Conservation (phyloP, 192 early-diverging fungal species). For the Jimgerdemannia flammicorona region DNA sequence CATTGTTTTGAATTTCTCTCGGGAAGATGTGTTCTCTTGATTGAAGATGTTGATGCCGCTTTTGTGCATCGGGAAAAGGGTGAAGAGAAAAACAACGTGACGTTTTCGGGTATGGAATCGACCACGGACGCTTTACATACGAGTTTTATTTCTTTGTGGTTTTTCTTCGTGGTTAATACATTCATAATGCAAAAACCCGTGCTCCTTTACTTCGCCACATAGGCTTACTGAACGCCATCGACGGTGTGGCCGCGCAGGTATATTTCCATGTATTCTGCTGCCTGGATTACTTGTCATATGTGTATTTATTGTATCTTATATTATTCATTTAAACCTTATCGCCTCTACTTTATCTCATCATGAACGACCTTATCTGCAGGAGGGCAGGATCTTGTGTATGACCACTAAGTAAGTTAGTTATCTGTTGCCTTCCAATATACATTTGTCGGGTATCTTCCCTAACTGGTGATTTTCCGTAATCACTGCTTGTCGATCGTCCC, state of each 20-base stretch:
- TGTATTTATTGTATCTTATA: not conserved
- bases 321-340: not conserved
- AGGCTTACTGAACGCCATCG: slow-evolving; percentile 73
- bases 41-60: slow-evolving; percentile 76
- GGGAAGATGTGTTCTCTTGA: slow-evolving; percentile 53
- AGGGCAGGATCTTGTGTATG: slow-evolving; percentile 73
- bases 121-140: too few relatives aligned
- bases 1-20: not conserved
- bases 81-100: slow-evolving; percentile 32
- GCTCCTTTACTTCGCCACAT: too few relatives aligned
- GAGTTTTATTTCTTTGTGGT: too few relatives aligned
- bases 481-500: not conserved
- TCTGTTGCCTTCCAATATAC: not conserved
- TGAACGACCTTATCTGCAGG: slow-evolving; percentile 32
- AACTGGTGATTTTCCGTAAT: not conserved
- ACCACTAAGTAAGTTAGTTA: slow-evolving; percentile 60
- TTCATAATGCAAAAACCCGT: too few relatives aligned
- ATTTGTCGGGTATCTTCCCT: too few relatives aligned
- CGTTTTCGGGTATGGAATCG: slow-evolving; percentile 22
- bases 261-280: not conserved
- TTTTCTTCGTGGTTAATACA: not conserved
- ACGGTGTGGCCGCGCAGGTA: slow-evolving; percentile 52
- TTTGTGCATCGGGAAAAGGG: slow-evolving; percentile 51
- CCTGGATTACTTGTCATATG: not conserved
- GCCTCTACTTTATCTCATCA: not conserved